Evolutionary conservation across 2,329 filamentous ascomycete genomes (phyloP).

Genomic region (Cytospora chrysosperma): DNA sequence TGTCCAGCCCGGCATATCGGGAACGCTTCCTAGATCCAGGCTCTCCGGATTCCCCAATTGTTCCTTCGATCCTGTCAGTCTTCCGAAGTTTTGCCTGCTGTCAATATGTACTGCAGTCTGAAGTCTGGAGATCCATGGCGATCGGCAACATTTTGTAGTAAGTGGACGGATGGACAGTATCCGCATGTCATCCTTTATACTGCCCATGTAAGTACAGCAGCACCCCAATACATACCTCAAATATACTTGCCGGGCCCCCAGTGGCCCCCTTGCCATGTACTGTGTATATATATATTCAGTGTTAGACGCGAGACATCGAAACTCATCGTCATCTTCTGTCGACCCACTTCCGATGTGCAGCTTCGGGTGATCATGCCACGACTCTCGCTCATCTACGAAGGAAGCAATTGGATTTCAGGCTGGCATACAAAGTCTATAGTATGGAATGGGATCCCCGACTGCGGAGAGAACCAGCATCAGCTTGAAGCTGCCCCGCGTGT

Average conservation of each 20-base stretch:
- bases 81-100: constrained; percentile 4
- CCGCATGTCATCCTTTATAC: neutral
- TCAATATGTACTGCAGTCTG: neutral
- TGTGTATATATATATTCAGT: too few species aligned
- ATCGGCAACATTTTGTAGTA: neutral
- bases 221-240: too few species aligned
- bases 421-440: too few species aligned
- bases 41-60: neutral
- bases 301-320: too few species aligned
- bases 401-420: too few species aligned
- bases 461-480: neutral
- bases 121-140: neutral
- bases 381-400: too few species aligned
- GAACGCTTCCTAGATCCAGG: neutral
- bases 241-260: too few species aligned
- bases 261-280: too few species aligned
- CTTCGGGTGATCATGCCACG: too few species aligned
- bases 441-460: too few species aligned
- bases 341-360: neutral
- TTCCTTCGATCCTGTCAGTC: neutral
- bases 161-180: neutral
- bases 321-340: neutral
- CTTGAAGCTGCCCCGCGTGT: neutral
- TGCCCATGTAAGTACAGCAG: too few species aligned
- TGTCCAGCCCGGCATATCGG: neutral